Evolutionary conservation across 306 rosid genomes (phyloP), one percentile per base, ranked within the genome.

Genomic region (Lathyrus tuberosus): DNA sequence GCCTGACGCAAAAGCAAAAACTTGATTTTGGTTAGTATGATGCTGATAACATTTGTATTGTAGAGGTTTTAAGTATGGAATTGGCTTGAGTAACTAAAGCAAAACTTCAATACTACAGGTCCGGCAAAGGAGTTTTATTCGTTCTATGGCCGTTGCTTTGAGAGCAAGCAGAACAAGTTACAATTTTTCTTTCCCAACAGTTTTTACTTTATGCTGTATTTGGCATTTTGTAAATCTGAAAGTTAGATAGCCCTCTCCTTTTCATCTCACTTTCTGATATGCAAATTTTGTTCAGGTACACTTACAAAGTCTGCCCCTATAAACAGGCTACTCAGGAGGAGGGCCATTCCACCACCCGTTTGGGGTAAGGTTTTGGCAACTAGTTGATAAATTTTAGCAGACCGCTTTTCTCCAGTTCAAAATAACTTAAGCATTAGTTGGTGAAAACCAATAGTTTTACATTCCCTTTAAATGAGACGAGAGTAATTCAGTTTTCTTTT

Each of bases 311-410:
- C 77, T 95, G 99, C 85, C 96, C 99, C 37, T 95, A 78, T 73
- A 91, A 95, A 65, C 88, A 89, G 77, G 99, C 99, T 79, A 83
- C 97, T 63, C 99, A 95, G 84, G 87, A 75, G 65, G 99, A 95
- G 83, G 89, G 96, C 30, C 80, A 91, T 87, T 71, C 88, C 26
- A 84, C 88, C 71, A 95, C 99, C 49, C 85, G 91, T 52, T 80
- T 95, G 89, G 99, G 99, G 99, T 95, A 89, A 60, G 91, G 41
- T 38, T 80, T 79, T 70, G 60, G 74, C 28, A 31, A 52, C 38
- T 48, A 9, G 58, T 60, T 72, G 74, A 61, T 67, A 47, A 8
- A 41, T 70, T 79, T 41, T 79, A 58, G 51, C 71, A 38, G 64
- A 54, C 67, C 67, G 52, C 44, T 6, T 35, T 70, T 58, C 56